Conservation (phyloP, 805 yeast genomes). For the Jamesozyma jinghongensis region DNA sequence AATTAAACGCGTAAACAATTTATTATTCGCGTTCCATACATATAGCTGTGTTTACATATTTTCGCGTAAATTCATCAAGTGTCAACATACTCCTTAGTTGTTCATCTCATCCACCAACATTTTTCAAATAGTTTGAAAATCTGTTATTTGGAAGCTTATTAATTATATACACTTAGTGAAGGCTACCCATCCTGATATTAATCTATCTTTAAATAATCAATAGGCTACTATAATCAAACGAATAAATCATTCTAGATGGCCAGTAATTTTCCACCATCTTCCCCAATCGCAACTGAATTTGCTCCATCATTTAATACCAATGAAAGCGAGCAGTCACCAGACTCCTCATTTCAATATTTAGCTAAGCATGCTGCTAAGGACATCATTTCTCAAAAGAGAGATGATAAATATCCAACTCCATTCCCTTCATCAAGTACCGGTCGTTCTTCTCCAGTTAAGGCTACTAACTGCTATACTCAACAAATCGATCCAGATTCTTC, state of each 20-base stretch:
- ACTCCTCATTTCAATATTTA: constrained; percentile 1
- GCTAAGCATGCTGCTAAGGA: background rate
- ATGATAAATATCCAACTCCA: constrained; percentile 52
- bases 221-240: background rate
- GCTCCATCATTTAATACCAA: background rate
- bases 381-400: background rate
- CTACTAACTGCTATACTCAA: background rate
- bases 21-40: too few species aligned
- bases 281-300: constrained; percentile 1
- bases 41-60: too few species aligned
- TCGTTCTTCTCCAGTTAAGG: constrained; percentile 30
- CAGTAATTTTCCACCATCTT: constrained; percentile 3
- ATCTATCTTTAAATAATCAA: too few species aligned
- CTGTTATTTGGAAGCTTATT: too few species aligned
- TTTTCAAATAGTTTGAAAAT: too few species aligned
- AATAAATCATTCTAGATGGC: background rate
- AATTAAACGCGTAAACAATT: too few species aligned
- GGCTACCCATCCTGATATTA: too few species aligned
- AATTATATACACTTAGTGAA: too few species aligned
- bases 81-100: too few species aligned
- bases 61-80: too few species aligned
- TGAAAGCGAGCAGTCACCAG: background rate
- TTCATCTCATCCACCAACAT: too few species aligned
- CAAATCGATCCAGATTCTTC: constrained; percentile 2
- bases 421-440: constrained; percentile 56